Evolutionary conservation across 257 asterid species (phyloP).

Genomic region (Plantago ovata): DNA sequence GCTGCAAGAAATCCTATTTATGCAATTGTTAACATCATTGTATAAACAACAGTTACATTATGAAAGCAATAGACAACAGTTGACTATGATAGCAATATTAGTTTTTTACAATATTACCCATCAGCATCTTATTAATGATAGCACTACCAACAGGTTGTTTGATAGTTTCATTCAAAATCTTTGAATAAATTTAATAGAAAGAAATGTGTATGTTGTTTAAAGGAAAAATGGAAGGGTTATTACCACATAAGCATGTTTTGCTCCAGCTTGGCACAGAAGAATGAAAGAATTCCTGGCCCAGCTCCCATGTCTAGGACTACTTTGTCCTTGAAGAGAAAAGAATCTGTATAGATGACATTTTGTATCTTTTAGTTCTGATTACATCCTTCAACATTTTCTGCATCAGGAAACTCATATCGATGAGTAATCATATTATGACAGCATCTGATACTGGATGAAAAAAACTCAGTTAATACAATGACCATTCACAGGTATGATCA

Average conservation of each 20-base stretch:
- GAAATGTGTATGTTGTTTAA: background rate
- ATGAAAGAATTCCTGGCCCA: conserved; percentile 96
- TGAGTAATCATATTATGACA: background rate
- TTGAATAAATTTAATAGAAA: too few species aligned
- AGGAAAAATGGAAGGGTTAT: background rate
- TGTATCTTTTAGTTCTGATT: conserved; percentile 85
- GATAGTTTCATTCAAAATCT: too few species aligned
- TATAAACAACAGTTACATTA: background rate
- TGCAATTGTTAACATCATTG: background rate
- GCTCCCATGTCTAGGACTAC: conserved; percentile 97
- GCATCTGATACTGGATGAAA: background rate
- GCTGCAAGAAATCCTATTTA: background rate
- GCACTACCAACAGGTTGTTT: too few species aligned
- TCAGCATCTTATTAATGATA: too few species aligned
- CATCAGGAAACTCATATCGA: conserved; percentile 17
- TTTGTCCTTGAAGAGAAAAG: conserved; percentile 88
- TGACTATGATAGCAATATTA: too few species aligned
- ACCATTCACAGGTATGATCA: too few species aligned
- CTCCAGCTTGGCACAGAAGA: conserved; percentile 97
- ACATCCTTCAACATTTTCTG: conserved; percentile 98
- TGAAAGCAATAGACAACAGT: background rate
- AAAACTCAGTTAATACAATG: background rate
- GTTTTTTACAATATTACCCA: too few species aligned
- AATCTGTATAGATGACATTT: conserved; percentile 75
- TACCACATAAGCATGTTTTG: conserved; percentile 67